phyloP scores from a whole-genome alignment of 1,139 yeast species.

The Yamadazyma blattariae region DNA sequence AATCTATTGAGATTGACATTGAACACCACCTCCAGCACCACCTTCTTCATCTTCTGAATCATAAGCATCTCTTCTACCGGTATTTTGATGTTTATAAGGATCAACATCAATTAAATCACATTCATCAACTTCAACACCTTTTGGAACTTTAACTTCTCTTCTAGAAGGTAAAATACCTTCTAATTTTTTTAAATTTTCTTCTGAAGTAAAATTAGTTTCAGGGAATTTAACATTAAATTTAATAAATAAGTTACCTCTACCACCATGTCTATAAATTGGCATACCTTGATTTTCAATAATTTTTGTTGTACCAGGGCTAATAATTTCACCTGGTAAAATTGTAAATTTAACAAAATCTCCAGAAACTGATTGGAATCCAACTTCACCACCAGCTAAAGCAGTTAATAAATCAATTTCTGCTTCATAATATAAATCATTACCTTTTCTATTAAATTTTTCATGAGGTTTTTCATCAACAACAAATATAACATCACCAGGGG shows the following conservation, averaged over 20 bases:
- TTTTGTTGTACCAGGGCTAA: conserved; percentile 78
- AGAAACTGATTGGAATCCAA: conserved; percentile 80
- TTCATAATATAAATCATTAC: conserved; percentile 81
- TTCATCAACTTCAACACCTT: conserved; percentile 73
- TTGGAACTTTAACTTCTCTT: conserved; percentile 53
- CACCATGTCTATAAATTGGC: conserved; percentile 80
- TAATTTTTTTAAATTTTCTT: conserved; percentile 63
- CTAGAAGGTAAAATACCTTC: conserved; percentile 69
- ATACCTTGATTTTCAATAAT: conserved; percentile 93
- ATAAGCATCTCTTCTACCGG: conserved; percentile 50
- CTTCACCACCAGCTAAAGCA: conserved; percentile 94
- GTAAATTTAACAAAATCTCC: conserved; percentile 85
- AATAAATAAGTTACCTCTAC: conserved; percentile 69
- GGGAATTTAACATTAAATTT: conserved; percentile 78
- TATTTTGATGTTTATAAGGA: conserved; percentile 54
- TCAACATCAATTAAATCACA: conserved; percentile 69
- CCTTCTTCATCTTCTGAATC: conserved; percentile 70
- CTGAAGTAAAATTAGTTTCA: conserved; percentile 55
- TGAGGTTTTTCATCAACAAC: conserved; percentile 89
- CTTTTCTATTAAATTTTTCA: conserved; percentile 78
- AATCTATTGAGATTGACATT: conserved; percentile 76
- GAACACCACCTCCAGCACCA: conserved; percentile 66
- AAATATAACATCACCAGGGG: conserved; percentile 96
- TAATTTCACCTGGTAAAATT: conserved; percentile 89
- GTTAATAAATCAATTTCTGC: conserved; percentile 89